Percentiles rank a stretch among this genome's conserved stretches.
phyloP scores from a whole-genome alignment of 179 eudicot species.

The Kewa caespitosa region DNA sequence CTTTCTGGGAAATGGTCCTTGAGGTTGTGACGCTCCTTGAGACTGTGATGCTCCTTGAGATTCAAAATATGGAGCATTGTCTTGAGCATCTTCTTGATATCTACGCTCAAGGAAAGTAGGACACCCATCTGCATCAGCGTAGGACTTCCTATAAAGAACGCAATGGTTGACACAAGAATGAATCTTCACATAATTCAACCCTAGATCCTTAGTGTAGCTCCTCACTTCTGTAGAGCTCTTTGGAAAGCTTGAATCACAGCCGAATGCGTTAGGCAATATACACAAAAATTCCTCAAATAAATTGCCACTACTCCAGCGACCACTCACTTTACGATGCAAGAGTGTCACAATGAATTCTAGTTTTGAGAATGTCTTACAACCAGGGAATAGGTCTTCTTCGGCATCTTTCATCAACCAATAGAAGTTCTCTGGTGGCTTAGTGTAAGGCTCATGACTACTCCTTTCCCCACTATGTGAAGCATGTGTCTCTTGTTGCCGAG shows the following conservation, averaged over 20 bases:
- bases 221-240: background rate
- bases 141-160: background rate
- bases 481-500: too few species aligned
- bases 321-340: background rate
- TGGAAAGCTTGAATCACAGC: background rate
- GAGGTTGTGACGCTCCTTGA: background rate
- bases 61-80: background rate
- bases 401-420: background rate
- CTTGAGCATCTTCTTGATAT: constrained; percentile 5
- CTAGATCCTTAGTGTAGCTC: background rate
- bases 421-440: background rate
- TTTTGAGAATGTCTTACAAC: background rate
- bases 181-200: background rate
- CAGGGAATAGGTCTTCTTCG: background rate
- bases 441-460: background rate
- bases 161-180: background rate
- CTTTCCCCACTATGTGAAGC: background rate
- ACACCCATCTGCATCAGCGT: background rate
- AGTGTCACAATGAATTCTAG: background rate
- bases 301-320: background rate
- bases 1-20: background rate
- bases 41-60: background rate
- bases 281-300: background rate
- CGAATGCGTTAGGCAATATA: background rate
- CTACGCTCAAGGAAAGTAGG: constrained; percentile 1